Evolutionary conservation across 2,329 filamentous ascomycete genomes (phyloP), one percentile per base, ranked within the genome.

Genomic region (Beauveria varroae): DNA sequence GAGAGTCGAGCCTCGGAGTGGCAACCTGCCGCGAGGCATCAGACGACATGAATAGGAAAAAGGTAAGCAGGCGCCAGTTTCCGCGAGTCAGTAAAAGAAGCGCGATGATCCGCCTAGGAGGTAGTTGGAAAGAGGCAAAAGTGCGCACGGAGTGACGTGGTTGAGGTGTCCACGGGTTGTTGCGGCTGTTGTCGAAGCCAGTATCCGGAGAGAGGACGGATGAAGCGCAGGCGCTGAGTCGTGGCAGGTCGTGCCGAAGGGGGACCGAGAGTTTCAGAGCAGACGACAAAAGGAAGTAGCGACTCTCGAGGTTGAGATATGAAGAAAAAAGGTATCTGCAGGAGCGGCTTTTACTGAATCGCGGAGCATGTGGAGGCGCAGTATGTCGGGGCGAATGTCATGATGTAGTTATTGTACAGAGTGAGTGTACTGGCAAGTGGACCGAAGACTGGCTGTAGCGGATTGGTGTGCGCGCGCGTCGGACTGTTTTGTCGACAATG

Each of bases 1-100:
- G 57, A 37, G 57, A 37, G 28, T 60, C 50, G 28, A 53, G 30
- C 41, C 49, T 41, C 49, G 57, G 41, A 16, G 57, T 24, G 57
- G 56, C 56, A 43, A 51, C 49, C 3, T 40, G 49, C 49, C 57
- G 40, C 18, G 49, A 34, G 49, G 49, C 49, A 53, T 53, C 49
- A 14, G 57, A 46, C 37, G 57, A 53, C 57, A 60, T 60, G 26
- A 46, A 47, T 51, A 12, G 16, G 49, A 51, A 10, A 51, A 18
- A 2, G 18, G 28, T 28, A 37, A 16, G 34, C n/a, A 51, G 34
- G 20, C 34, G 51, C 51, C 2, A 8, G 9, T 16, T 53, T 37
- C 51, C 34, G 51, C 5, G 20, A 26, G 20, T 24, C 26, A 14
- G 14, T 10, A 34, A 18, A 28, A 37, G 41, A 20, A 43, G 41